Base-by-base conservation (phyloP, 2,329 filamentous ascomycete genomes). In the Aspergillus jensenii region DNA sequence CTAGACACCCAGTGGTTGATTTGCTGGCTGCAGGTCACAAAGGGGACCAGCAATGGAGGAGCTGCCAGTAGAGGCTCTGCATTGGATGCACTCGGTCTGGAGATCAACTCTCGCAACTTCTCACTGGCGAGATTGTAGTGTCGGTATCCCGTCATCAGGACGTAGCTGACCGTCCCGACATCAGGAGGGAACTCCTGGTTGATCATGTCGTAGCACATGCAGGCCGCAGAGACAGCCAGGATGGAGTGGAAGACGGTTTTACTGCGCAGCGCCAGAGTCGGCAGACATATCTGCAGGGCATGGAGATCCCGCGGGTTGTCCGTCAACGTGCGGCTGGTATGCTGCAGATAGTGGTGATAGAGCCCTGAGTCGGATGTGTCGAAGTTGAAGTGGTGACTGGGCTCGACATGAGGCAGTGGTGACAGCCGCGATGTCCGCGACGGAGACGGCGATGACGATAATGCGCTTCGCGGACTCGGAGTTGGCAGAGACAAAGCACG, bases 51-150 rank as follows among this genome's bases (percentile, higher is more conserved):
- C 27, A 46, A 12, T 14, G 51, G 51, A 1, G 51, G 40, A 12
- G 51, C 51, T 4, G 51, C 51, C 3, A 53, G 51, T 2, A 53
- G 31, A 6, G 51, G 51, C 15, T 53, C 51, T 4, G 51, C 51
- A 6, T 35, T 39, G 21, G 40, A 17, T 3, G 51, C 27, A 11
- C 40, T 39, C 19, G 51, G 51, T 7, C 27, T 17, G 5, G 51
- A 46, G 6, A 53, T 53, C 14, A 53, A 9, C 17, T 46, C 51
- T 21, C 51, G 51, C 7, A 53, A 14, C 5, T 41, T 31, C 33
- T 46, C 51, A 23, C 51, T 53, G 7, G 51, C 41, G 11, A 53
- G 41, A 8, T 53, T 53, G 14, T 53, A 53, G 51, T 53, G 51
- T 2, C 33, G 11, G 17, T 53, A 53, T 3, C 51, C 51, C 1